Conservation (phyloP, 1,284 basidiomycete genomes). For the Pyrrhoderma noxium region DNA sequence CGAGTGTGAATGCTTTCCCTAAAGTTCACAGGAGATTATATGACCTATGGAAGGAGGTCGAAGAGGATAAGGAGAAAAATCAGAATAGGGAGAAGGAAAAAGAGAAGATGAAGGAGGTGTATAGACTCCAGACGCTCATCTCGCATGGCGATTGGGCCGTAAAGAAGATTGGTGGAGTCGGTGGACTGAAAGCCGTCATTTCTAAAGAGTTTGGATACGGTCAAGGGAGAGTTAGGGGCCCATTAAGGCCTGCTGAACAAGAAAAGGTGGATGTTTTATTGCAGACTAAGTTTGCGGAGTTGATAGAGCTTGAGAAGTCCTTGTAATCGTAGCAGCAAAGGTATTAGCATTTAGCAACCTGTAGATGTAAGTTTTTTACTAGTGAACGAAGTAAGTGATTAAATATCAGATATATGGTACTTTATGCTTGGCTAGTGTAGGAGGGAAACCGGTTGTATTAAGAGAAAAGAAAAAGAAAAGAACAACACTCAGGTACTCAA, state of each 20-base stretch:
- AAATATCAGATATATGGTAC: too few relatives aligned
- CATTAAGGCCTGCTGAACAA: slow-evolving; percentile 40
- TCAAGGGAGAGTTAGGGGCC: slow-evolving; percentile 46
- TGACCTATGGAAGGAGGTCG: slow-evolving; percentile 41
- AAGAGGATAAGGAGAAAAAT: too few relatives aligned
- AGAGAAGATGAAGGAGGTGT: slow-evolving; percentile 58
- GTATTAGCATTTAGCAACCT: too few relatives aligned
- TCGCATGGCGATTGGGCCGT: slow-evolving; percentile 70
- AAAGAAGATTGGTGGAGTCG: slow-evolving; percentile 64
- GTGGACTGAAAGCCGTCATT: slow-evolving; percentile 64
- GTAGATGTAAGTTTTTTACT: too few relatives aligned
- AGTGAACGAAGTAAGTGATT: too few relatives aligned
- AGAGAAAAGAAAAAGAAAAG: too few relatives aligned
- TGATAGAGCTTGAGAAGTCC: slow-evolving; percentile 58
- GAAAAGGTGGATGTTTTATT: slow-evolving; percentile 33
- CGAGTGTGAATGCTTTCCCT: slow-evolving; percentile 72
- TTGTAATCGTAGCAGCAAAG: slow-evolving; percentile 26
- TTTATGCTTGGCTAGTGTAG: too few relatives aligned
- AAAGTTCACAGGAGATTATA: slow-evolving; percentile 64
- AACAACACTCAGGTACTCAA: too few relatives aligned
- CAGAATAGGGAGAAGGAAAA: too few relatives aligned
- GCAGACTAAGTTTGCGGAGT: slow-evolving; percentile 41
- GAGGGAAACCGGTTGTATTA: too few relatives aligned
- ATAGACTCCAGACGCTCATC: slow-evolving; percentile 60
- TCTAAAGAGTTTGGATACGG: slow-evolving; percentile 68